Conservation (phyloP, 179 eudicot genomes). For the Nepenthes alata region DNA sequence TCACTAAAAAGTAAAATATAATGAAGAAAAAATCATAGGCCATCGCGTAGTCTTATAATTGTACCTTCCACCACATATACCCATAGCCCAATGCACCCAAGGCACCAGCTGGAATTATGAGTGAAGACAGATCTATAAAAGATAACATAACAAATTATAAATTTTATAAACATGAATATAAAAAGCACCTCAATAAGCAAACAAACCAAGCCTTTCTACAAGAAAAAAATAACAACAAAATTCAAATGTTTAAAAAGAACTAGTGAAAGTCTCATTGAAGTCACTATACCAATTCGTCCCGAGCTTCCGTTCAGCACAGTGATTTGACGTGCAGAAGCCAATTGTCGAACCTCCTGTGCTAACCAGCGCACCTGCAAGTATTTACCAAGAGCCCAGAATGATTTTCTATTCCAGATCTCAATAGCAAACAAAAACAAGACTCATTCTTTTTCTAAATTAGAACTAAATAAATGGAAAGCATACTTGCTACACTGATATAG, state of each 20-base stretch:
- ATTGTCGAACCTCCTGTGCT: conserved; percentile 69
- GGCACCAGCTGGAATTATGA: conserved; percentile 69
- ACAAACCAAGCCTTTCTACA: not conserved
- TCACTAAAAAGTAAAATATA: not conserved
- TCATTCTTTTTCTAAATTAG: not conserved
- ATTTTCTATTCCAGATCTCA: not conserved
- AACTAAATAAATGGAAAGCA: too few species aligned
- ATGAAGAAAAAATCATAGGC: not conserved
- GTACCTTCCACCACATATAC: conserved; percentile 98
- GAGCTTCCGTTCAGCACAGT: conserved; percentile 72
- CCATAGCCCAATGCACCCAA: conserved; percentile 83
- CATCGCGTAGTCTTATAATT: not conserved
- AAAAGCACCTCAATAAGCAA: not conserved
- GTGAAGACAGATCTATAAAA: conserved; percentile 35
- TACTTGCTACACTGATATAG: too few species aligned
- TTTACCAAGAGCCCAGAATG: not conserved
- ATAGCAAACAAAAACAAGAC: not conserved
- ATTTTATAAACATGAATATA: not conserved
- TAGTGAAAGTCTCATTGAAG: not conserved
- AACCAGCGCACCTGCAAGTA: conserved; percentile 65
- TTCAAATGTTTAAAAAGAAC: not conserved
- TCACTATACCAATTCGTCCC: conserved; percentile 31
- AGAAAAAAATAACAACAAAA: not conserved
- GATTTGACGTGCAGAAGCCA: conserved; percentile 57
- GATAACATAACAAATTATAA: not conserved